Evolutionary conservation across 148 eudicot species (phyloP).

Genomic region (Chenopodium berlandieri): DNA sequence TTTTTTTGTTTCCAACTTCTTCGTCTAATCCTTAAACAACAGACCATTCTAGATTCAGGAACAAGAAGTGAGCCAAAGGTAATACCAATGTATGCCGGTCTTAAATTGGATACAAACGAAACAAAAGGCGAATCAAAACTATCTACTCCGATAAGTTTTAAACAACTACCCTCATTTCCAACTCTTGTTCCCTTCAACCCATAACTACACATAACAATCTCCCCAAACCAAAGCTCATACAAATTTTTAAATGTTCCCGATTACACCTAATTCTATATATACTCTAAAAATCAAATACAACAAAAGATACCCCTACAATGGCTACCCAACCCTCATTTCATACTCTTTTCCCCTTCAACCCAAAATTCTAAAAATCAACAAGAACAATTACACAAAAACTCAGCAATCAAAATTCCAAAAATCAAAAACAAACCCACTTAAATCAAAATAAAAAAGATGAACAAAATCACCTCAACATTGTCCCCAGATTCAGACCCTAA

Average conservation of each 20-base stretch:
- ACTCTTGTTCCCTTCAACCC: neutral
- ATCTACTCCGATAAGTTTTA: neutral
- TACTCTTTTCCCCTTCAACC: neutral
- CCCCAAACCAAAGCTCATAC: neutral
- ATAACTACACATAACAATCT: neutral
- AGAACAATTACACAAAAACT: neutral
- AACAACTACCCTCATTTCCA: neutral
- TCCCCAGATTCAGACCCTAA: constrained; percentile 58
- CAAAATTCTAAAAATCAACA: neutral
- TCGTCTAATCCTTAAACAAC: neutral
- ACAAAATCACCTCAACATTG: constrained; percentile 56
- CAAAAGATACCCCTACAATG: neutral
- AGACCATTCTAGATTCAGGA: neutral
- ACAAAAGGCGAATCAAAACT: too few relatives aligned
- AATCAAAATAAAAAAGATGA: neutral
- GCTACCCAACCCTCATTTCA: neutral
- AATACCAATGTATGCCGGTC: too few relatives aligned
- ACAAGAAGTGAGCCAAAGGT: neutral
- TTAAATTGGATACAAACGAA: too few relatives aligned
- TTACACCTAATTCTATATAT: neutral
- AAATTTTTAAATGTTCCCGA: neutral
- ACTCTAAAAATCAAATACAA: neutral
- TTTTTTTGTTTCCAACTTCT: neutral
- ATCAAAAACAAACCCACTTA: neutral
- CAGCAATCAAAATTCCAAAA: neutral